Percentiles rank a stretch among this genome's conserved stretches.
These are phyloP conservation scores for Ophiostoma novo-ulmi DNA, from an alignment of 2,329 filamentous ascomycete genomes.

Conservation along the genomic window DNA sequence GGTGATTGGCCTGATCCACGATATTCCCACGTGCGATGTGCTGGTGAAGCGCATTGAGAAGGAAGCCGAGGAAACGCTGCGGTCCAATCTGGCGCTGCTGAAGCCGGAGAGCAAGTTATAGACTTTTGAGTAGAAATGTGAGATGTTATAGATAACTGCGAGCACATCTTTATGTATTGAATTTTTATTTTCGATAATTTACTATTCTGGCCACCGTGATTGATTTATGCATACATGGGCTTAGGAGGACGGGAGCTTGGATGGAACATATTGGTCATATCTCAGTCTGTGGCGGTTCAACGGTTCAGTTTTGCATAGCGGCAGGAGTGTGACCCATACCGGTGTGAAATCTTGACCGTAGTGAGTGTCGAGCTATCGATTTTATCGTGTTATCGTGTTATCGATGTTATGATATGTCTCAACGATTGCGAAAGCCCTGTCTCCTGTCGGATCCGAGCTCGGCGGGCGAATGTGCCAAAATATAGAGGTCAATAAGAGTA, in stretches of 20 bases:
- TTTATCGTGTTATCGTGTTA: neutral
- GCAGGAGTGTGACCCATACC: neutral
- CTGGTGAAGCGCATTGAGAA: constrained; percentile 69
- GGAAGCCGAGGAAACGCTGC: constrained; percentile 65
- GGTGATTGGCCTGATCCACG: constrained; percentile 83
- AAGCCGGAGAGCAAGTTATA: constrained; percentile 56
- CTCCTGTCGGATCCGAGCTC: constrained; percentile 1
- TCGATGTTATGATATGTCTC: neutral
- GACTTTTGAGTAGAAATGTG: neutral
- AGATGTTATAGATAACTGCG: too few species aligned
- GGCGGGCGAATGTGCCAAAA: neutral
- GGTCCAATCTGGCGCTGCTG: constrained; percentile 53
- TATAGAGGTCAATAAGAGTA: neutral
- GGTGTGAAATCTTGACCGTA: neutral
- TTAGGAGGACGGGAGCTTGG: neutral
- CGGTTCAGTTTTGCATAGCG: neutral
- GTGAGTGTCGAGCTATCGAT: neutral
- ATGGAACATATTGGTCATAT: neutral
- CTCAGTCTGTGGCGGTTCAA: neutral
- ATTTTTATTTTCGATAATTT: too few species aligned
- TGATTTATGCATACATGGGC: neutral
- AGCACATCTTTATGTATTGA: too few species aligned
- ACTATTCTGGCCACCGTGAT: too few species aligned
- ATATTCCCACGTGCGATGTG: constrained; percentile 69
- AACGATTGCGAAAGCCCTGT: neutral